phyloP scores from a whole-genome alignment of 306 rosid species.

The Begonia masoniana region DNA sequence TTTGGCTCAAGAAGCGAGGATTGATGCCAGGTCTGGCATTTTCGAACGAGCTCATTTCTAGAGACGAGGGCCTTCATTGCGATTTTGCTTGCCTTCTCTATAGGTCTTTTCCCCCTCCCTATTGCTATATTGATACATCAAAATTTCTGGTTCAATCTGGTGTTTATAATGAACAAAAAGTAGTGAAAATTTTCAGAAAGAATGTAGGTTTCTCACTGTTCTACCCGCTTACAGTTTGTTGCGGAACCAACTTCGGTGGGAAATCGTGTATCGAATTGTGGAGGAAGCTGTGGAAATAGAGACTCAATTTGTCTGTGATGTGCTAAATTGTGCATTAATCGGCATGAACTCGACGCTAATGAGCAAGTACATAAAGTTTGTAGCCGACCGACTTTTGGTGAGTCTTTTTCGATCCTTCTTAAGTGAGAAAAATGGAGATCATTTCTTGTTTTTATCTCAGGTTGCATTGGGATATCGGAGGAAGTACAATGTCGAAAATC shows the following conservation, averaged over 20 bases:
- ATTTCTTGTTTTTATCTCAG: conserved; percentile 21
- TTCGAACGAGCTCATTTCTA: conserved; percentile 85
- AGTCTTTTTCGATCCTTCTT: not conserved
- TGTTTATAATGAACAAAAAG: too few species aligned
- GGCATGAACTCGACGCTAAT: conserved; percentile 87
- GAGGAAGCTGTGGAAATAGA: conserved; percentile 73
- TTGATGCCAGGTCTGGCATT: conserved; percentile 84
- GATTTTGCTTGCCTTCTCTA: conserved; percentile 91
- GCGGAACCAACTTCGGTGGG: conserved; percentile 32
- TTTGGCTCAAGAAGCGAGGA: conserved; percentile 91
- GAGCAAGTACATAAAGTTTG: conserved; percentile 87
- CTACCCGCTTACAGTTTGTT: conserved; percentile 34
- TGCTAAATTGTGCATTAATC: conserved; percentile 82
- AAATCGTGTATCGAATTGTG: conserved; percentile 36
- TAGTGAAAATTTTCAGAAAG: too few species aligned
- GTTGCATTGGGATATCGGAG: conserved; percentile 50
- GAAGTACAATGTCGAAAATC: conserved; percentile 70
- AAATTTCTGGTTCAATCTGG: too few species aligned
- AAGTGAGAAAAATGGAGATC: not conserved
- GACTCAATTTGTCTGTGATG: conserved; percentile 67
- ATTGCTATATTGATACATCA: too few species aligned
- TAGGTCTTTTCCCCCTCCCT: conserved; percentile 23
- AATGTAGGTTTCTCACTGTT: not conserved
- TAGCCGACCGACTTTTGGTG: conserved; percentile 86
- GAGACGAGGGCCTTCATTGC: conserved; percentile 97